These are phyloP conservation scores for Cyclocybe cylindracea DNA, from an alignment of 768 basidiomycete genomes.

Conservation along the genomic window DNA sequence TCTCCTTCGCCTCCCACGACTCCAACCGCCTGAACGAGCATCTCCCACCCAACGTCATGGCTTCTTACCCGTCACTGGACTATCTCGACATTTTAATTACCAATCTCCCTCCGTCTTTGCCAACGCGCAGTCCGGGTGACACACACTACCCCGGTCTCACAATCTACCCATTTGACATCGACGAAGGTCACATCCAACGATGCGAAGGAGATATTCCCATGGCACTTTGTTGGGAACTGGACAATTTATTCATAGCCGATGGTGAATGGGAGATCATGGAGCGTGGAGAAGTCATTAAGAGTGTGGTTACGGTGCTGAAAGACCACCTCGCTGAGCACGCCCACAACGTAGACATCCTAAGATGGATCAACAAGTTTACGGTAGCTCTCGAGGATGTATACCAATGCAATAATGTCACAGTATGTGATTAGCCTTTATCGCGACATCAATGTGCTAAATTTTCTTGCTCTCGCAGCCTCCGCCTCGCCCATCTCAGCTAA, in stretches of 20 bases:
- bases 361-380: background rate
- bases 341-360: background rate
- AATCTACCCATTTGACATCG: too few relatives aligned
- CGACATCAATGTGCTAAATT: background rate
- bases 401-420: background rate
- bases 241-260: background rate
- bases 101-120: too few relatives aligned
- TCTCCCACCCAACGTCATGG: too few relatives aligned
- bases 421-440: background rate
- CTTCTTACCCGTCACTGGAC: too few relatives aligned
- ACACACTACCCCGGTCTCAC: background rate
- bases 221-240: background rate
- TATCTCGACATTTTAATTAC: too few relatives aligned
- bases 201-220: background rate
- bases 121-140: too few relatives aligned
- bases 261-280: background rate
- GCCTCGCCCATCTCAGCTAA: too few relatives aligned
- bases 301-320: background rate
- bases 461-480: too few relatives aligned
- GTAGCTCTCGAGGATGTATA: background rate
- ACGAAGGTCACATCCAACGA: background rate
- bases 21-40: too few relatives aligned
- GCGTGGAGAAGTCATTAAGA: background rate
- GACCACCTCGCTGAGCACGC: background rate
- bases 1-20: too few relatives aligned